Evolutionary conservation across 192 early-diverging fungal genomes (phyloP).

Genomic region (Coemansia aciculifera): DNA sequence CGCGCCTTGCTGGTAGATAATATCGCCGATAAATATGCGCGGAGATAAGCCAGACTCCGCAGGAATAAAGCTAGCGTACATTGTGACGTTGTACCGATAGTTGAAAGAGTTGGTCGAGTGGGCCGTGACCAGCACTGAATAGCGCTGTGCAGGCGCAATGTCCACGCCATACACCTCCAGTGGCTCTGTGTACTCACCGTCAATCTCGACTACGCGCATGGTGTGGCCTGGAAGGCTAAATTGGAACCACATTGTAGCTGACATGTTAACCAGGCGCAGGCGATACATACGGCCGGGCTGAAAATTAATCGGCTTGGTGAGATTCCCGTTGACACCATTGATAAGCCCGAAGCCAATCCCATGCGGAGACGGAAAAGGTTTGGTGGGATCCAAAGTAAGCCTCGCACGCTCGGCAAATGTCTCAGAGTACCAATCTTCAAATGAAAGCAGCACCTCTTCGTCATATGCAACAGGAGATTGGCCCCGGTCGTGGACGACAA

Average conservation of each 20-base stretch:
- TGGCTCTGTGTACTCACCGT: constrained; percentile 65
- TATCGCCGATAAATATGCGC: constrained; percentile 54
- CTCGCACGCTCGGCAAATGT: constrained; percentile 53
- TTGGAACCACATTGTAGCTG: constrained; percentile 62
- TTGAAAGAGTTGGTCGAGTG: constrained; percentile 58
- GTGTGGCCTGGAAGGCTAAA: constrained; percentile 71
- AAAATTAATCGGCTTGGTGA: constrained; percentile 59
- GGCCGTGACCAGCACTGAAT: constrained; percentile 74
- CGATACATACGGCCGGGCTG: constrained; percentile 72
- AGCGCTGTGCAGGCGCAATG: constrained; percentile 70
- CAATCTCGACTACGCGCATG: constrained; percentile 73
- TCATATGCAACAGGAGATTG: constrained; percentile 59
- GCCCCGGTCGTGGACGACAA: constrained; percentile 62
- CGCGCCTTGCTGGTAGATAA: constrained; percentile 60
- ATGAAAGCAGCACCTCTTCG: constrained; percentile 60
- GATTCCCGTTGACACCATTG: constrained; percentile 44
- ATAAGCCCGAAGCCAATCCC: constrained; percentile 53
- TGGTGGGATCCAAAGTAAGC: constrained; percentile 52
- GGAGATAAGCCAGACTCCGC: constrained; percentile 47
- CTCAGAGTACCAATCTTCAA: constrained; percentile 69
- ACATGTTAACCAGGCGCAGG: constrained; percentile 76
- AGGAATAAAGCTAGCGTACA: constrained; percentile 27
- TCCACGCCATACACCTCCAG: constrained; percentile 55
- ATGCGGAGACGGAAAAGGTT: constrained; percentile 57
- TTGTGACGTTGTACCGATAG: constrained; percentile 62